A percentile compares a stretch with the other conserved stretches of the same genome.
These are phyloP conservation scores for Pochonia chlamydosporia DNA, from an alignment of 2,329 filamentous ascomycete species.

Conservation along the genomic window DNA sequence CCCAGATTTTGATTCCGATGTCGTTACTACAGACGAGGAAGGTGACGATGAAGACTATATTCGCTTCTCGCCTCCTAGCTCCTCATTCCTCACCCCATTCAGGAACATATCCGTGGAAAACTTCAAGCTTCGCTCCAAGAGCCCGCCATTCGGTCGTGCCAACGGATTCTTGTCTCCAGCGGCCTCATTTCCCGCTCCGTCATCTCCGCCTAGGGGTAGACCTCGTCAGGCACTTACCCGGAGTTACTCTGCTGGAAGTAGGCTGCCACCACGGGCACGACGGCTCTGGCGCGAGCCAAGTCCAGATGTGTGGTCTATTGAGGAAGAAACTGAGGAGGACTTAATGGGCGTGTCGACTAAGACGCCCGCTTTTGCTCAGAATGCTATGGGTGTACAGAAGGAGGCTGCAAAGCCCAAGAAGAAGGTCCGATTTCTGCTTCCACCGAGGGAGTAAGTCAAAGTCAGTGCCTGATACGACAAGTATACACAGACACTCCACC, in stretches of 20 bases:
- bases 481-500: background rate
- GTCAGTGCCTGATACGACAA: background rate
- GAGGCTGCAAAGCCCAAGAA: slow-evolving; percentile 46
- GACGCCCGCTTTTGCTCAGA: slow-evolving; percentile 20
- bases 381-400: slow-evolving; percentile 16
- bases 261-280: slow-evolving; percentile 29
- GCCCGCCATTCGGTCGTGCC: slow-evolving; percentile 24
- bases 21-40: slow-evolving; percentile 38
- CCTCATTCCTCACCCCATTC: slow-evolving; percentile 34
- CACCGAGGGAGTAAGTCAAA: slow-evolving; percentile 32
- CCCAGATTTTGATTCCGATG: slow-evolving; percentile 34
- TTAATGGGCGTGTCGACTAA: slow-evolving; percentile 35
- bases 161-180: slow-evolving; percentile 22
- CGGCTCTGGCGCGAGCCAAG: slow-evolving; percentile 51
- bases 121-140: slow-evolving; percentile 22
- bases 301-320: slow-evolving; percentile 54
- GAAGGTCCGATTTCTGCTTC: slow-evolving; percentile 51
- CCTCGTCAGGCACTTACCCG: slow-evolving; percentile 5
- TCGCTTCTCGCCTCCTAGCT: slow-evolving; percentile 35
- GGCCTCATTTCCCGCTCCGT: slow-evolving; percentile 9
- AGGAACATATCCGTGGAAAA: slow-evolving; percentile 36
- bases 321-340: slow-evolving; percentile 53
- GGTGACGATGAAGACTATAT: slow-evolving; percentile 47
- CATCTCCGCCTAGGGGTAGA: slow-evolving; percentile 5
- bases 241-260: slow-evolving; percentile 8